Conservation (phyloP, 805 yeast species). For the Lachancea meyersii region DNA sequence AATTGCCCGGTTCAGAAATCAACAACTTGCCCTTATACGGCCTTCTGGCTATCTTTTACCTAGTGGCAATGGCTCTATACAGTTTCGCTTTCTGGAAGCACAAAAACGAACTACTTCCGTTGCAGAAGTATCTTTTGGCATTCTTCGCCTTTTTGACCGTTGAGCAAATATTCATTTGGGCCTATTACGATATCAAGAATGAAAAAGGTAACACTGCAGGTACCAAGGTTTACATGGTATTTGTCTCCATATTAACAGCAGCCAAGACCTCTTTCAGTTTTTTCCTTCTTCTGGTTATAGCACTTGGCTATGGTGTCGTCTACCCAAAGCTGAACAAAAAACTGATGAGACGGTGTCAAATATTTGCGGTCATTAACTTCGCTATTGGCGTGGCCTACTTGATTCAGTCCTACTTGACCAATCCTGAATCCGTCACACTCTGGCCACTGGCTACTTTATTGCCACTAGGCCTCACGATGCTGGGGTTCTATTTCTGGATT, state of each 20-base stretch:
- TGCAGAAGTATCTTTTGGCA: slow-evolving; percentile 85
- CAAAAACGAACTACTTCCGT: slow-evolving; percentile 78
- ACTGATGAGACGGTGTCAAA: slow-evolving; percentile 63
- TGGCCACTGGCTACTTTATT: slow-evolving; percentile 54
- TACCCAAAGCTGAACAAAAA: slow-evolving; percentile 73
- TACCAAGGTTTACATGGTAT: slow-evolving; percentile 66
- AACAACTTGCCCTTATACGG: slow-evolving; percentile 91
- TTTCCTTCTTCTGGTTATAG: slow-evolving; percentile 75
- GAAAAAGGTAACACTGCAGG: slow-evolving; percentile 47
- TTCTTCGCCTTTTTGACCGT: slow-evolving; percentile 75
- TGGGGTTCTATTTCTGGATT: slow-evolving; percentile 68
- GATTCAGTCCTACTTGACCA: slow-evolving; percentile 46
- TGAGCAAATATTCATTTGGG: slow-evolving; percentile 86
- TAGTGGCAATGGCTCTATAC: slow-evolving; percentile 74
- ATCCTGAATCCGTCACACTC: slow-evolving; percentile 44
- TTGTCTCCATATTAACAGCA: slow-evolving; percentile 74
- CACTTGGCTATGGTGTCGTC: slow-evolving; percentile 93
- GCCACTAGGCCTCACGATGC: slow-evolving; percentile 66
- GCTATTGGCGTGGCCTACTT: slow-evolving; percentile 48
- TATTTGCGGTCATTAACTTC: slow-evolving; percentile 53
- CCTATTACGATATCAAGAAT: slow-evolving; percentile 80
- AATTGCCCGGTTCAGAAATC: slow-evolving; percentile 80
- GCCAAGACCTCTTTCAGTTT: slow-evolving; percentile 81
- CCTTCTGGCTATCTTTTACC: slow-evolving; percentile 73
- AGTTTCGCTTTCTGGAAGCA: slow-evolving; percentile 80